Conservation (phyloP, 345 rosid species). For the Schrenkiella parvula region DNA sequence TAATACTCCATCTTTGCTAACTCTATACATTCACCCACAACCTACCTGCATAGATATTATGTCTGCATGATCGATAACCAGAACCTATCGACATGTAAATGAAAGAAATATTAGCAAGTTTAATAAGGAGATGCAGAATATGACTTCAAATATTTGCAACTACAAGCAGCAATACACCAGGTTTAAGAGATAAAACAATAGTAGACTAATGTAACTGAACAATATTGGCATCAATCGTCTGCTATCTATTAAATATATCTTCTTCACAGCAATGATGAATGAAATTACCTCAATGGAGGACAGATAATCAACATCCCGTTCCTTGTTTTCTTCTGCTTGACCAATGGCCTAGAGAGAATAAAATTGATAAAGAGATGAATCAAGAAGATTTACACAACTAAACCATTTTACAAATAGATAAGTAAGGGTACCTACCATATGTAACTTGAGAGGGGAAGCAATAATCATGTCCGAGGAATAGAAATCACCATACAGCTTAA, state of each 20-base stretch:
- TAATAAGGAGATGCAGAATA: constrained; percentile 1
- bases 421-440: constrained; percentile 43
- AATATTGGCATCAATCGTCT: constrained; percentile 2
- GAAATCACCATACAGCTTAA: constrained; percentile 74
- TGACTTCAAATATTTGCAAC: neutral
- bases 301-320: constrained; percentile 72
- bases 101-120: constrained; percentile 9
- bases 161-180: neutral
- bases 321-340: constrained; percentile 57
- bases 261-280: constrained; percentile 16
- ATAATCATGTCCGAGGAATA: constrained; percentile 86
- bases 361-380: constrained; percentile 8
- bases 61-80: constrained; percentile 90
- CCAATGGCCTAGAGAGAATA: constrained; percentile 59
- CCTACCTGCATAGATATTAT: constrained; percentile 88
- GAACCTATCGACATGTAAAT: constrained; percentile 49
- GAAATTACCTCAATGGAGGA: constrained; percentile 84
- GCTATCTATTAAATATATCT: constrained; percentile 1
- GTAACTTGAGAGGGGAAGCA: constrained; percentile 79
- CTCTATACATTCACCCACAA: constrained; percentile 22
- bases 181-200: neutral
- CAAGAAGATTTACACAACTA: neutral
- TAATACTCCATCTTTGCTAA: neutral
- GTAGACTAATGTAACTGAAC: neutral
- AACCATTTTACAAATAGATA: constrained; percentile 2